These are phyloP conservation scores for Paecilomyces formosus DNA, from an alignment of 2,329 filamentous ascomycete genomes.

Conservation along the genomic window DNA sequence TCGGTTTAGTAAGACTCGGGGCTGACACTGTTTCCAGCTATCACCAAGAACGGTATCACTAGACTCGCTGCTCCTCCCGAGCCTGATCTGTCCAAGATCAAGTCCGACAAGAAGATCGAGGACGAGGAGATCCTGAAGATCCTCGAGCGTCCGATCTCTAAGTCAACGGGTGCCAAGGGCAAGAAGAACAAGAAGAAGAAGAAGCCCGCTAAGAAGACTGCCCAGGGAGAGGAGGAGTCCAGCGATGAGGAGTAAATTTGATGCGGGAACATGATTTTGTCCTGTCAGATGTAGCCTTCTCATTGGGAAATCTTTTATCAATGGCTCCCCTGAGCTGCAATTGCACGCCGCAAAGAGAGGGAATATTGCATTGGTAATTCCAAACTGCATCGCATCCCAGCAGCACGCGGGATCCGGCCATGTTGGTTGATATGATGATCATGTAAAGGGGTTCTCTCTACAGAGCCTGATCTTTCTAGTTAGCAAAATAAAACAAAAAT, in stretches of 20 bases:
- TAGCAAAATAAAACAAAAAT: neutral
- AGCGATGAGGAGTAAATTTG: constrained; percentile 32
- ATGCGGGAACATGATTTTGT: constrained; percentile 8
- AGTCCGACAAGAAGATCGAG: constrained; percentile 95
- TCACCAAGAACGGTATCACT: constrained; percentile 95
- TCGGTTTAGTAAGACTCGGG: neutral
- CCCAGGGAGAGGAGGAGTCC: constrained; percentile 31
- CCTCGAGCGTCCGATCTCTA: constrained; percentile 68
- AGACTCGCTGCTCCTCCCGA: constrained; percentile 71
- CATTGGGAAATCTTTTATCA: constrained; percentile 22
- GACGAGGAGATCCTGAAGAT: constrained; percentile 89
- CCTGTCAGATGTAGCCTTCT: neutral
- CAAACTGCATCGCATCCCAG: neutral
- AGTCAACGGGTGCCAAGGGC: constrained; percentile 55
- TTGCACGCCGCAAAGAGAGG: constrained; percentile 5
- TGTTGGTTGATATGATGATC: neutral
- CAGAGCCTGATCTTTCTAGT: neutral
- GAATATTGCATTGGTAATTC: neutral
- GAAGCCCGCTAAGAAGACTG: constrained; percentile 47
- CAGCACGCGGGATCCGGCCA: constrained; percentile 7
- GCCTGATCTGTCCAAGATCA: constrained; percentile 71
- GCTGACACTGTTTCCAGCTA: constrained; percentile 51
- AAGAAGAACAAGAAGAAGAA: constrained; percentile 92
- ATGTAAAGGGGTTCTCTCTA: neutral
- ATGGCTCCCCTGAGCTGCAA: constrained; percentile 9